phyloP scores from a whole-genome alignment of 306 rosid genomes.

The Mucuna pruriens region DNA sequence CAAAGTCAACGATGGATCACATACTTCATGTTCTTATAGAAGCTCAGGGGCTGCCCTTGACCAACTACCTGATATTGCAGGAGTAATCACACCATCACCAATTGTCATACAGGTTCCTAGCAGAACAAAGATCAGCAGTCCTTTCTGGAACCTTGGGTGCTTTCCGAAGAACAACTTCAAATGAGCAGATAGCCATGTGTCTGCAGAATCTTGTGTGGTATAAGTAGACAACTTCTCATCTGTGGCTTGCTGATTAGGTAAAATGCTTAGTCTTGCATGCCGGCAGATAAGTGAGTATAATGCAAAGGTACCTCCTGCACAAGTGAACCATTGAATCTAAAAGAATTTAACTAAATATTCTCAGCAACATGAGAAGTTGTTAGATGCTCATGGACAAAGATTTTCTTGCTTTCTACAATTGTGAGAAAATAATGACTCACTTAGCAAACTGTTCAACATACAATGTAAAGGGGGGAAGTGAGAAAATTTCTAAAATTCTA shows the following conservation, averaged over 20 bases:
- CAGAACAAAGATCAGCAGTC: constrained; percentile 67
- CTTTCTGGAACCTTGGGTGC: constrained; percentile 57
- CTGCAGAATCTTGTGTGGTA: constrained; percentile 40
- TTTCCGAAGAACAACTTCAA: constrained; percentile 59
- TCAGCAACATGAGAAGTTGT: background rate
- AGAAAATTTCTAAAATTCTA: background rate
- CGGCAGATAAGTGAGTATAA: constrained; percentile 82
- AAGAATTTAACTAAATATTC: constrained; percentile 32
- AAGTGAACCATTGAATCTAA: constrained; percentile 33
- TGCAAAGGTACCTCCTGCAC: constrained; percentile 88
- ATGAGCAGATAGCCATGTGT: constrained; percentile 37
- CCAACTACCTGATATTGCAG: constrained; percentile 81
- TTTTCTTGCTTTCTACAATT: background rate
- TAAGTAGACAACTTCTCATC: constrained; percentile 54
- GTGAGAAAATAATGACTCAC: background rate
- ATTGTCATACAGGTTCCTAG: constrained; percentile 81
- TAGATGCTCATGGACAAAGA: background rate
- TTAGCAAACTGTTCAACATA: background rate
- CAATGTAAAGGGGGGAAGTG: background rate
- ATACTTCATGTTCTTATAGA: constrained; percentile 28
- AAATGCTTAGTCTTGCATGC: constrained; percentile 64
- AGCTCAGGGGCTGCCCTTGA: constrained; percentile 37
- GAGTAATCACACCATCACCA: constrained; percentile 83
- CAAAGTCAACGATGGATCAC: constrained; percentile 21
- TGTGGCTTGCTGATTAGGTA: constrained; percentile 70